Evolutionary conservation across 192 early-diverging fungal genomes (phyloP).

Genomic region (Mortierella hygrophila): DNA sequence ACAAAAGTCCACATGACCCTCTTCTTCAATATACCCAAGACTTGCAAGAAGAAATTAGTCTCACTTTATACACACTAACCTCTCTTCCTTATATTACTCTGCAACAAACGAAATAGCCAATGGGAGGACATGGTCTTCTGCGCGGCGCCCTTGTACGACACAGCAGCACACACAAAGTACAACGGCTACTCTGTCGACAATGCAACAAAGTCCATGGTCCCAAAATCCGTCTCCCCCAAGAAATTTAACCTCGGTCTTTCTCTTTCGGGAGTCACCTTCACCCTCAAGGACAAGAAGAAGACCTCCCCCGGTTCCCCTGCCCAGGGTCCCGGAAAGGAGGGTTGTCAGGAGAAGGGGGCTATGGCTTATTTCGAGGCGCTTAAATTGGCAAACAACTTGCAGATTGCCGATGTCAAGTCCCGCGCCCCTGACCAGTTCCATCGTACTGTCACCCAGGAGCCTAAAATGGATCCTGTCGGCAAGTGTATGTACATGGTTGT

Average conservation of each 20-base stretch:
- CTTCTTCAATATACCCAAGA: neutral
- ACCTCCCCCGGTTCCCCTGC: conserved; percentile 44
- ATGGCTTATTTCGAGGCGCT: conserved; percentile 48
- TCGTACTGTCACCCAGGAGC: conserved; percentile 41
- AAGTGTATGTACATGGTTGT: conserved; percentile 57
- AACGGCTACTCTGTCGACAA: conserved; percentile 46
- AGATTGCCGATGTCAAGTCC: conserved; percentile 18
- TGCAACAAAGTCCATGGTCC: conserved; percentile 48
- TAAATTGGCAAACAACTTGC: conserved; percentile 27
- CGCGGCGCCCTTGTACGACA: conserved; percentile 44
- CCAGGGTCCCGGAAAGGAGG: conserved; percentile 40
- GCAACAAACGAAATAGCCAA: conserved; percentile 22
- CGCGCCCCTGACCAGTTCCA: conserved; percentile 25
- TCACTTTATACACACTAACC: neutral
- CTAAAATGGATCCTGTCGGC: conserved; percentile 30
- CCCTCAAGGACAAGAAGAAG: conserved; percentile 40
- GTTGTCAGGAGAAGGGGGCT: conserved; percentile 54
- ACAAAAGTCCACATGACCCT: neutral
- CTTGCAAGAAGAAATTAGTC: neutral
- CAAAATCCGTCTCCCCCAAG: conserved; percentile 33
- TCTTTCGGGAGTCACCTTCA: conserved; percentile 51
- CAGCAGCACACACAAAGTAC: conserved; percentile 38
- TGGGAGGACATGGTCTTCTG: conserved; percentile 55
- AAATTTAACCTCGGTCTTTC: conserved; percentile 54
- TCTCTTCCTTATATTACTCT: neutral